phyloP scores from a whole-genome alignment of 2,329 filamentous ascomycete species.

The Cladosporium sp. region DNA sequence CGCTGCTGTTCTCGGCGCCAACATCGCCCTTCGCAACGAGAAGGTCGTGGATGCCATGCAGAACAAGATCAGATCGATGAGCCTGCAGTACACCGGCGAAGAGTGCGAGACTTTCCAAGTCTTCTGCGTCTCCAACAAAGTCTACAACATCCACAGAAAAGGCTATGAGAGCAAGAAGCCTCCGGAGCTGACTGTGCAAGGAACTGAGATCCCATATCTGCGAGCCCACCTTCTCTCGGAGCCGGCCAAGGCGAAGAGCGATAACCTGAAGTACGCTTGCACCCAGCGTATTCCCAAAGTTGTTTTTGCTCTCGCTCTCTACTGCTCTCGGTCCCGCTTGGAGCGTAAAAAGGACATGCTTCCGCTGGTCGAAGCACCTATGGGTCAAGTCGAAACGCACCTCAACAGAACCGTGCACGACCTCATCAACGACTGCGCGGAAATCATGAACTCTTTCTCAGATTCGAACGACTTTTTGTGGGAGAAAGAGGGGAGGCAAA shows the following conservation, averaged over 20 bases:
- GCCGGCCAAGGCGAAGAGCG: neutral
- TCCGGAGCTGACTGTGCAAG: neutral
- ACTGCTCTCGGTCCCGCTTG: neutral
- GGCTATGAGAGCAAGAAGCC: neutral
- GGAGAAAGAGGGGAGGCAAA: neutral
- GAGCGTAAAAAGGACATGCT: neutral
- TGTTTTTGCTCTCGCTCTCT: neutral
- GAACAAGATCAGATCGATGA: neutral
- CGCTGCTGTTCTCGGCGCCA: neutral
- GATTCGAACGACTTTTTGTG: neutral
- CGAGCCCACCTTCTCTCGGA: too few relatives aligned
- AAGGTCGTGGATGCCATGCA: neutral
- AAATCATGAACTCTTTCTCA: neutral
- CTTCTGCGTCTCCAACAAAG: neutral
- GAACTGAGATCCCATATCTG: too few relatives aligned
- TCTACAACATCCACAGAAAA: neutral
- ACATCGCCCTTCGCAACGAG: neutral
- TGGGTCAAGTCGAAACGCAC: neutral
- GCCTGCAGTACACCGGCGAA: neutral
- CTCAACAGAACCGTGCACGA: neutral
- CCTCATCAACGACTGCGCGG: neutral
- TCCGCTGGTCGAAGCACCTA: neutral
- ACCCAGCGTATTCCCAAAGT: too few relatives aligned
- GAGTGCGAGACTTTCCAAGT: neutral
- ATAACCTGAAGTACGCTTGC: neutral